Evolutionary conservation across 2,329 filamentous ascomycete species (phyloP), one percentile per base, ranked within the genome.

Genomic region (Pezicula radicicola): DNA sequence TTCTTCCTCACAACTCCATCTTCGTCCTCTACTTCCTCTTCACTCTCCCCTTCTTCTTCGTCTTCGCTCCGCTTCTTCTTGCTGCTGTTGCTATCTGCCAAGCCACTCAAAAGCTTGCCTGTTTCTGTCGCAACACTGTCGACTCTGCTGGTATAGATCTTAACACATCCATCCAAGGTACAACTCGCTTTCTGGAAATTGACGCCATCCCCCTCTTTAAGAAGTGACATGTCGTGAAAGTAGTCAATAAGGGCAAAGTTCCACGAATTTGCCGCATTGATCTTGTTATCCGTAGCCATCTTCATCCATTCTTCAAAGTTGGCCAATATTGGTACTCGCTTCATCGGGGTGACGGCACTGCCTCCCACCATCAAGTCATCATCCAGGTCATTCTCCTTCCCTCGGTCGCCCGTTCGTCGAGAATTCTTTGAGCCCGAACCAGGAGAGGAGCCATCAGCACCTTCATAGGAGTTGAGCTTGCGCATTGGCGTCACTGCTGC

Each of bases 281-380:
- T 99, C 72, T 94, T 94, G 75, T 99, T 99, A 75, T 99, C 94
- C 15, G 94, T 97, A 2, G 94, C 94, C 91, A 99, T 96, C 79
- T 97, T 99, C 91, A 99, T 97, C 94, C 93, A 97, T 69, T 99
- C 94, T 70, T 99, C 94, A 64, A 97, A 99, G 72, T 99, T 99
- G 65, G 94, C 94, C 50, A 99, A 77, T 62, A 99, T 88, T 1
- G 94, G 94, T 27, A 96, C 90, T 55, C 92, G 88, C 79, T 96
- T 96, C 87, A 96, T 93, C 49, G 93, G 94, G 54, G 94, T 97
- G 49, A 96, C 88, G 36, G 88, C 89, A 57, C 78, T 83, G 30
- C 89, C 88, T 53, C 83, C 84, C 43, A 89, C 87, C 63, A 84
- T 79, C 56, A 85, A 75, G 54, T 83, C 77, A 58, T 83, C 78